phyloP scores from a whole-genome alignment of 1,284 basidiomycete species.

The Neonothopanus nambi region DNA sequence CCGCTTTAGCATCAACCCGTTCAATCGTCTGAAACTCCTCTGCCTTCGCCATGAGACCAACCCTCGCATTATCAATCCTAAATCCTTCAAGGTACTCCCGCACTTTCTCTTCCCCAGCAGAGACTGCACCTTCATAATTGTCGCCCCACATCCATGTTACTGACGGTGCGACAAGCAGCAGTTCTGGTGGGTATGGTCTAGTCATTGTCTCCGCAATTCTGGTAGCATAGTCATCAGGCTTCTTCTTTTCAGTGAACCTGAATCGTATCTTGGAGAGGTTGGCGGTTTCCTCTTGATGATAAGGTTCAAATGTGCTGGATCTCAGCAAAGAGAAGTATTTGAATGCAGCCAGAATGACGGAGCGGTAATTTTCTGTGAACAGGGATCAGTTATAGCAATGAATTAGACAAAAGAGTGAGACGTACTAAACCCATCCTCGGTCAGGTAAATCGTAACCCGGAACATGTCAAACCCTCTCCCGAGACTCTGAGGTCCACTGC shows the following conservation, averaged over 20 bases:
- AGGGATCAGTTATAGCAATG: constrained; percentile 13
- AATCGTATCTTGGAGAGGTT: constrained; percentile 79
- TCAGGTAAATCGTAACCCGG: constrained; percentile 82
- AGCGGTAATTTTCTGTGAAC: constrained; percentile 72
- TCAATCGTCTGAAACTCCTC: constrained; percentile 61
- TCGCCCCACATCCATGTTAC: constrained; percentile 72
- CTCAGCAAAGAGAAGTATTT: constrained; percentile 88
- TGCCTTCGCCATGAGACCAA: constrained; percentile 76
- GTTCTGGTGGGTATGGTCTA: constrained; percentile 80
- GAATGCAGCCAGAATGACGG: constrained; percentile 75
- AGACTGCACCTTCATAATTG: constrained; percentile 42
- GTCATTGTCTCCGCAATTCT: constrained; percentile 78
- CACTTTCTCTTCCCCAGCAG: constrained; percentile 51
- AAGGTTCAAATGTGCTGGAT: constrained; percentile 63
- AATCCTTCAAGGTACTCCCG: constrained; percentile 65
- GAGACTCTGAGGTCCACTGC: constrained; percentile 71
- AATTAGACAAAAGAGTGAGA: constrained; percentile 16
- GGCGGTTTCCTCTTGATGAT: constrained; percentile 81
- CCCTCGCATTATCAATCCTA: constrained; percentile 63
- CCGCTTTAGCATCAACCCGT: constrained; percentile 39
- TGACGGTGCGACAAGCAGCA: constrained; percentile 74
- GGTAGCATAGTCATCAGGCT: constrained; percentile 82
- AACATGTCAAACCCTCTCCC: constrained; percentile 90
- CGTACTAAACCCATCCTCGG: constrained; percentile 84
- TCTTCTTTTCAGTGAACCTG: constrained; percentile 86